Percentiles rank a stretch among this genome's conserved stretches.
These are phyloP conservation scores for Cyclanthera cordifolia DNA, from an alignment of 306 rosid species.

Conservation along the genomic window DNA sequence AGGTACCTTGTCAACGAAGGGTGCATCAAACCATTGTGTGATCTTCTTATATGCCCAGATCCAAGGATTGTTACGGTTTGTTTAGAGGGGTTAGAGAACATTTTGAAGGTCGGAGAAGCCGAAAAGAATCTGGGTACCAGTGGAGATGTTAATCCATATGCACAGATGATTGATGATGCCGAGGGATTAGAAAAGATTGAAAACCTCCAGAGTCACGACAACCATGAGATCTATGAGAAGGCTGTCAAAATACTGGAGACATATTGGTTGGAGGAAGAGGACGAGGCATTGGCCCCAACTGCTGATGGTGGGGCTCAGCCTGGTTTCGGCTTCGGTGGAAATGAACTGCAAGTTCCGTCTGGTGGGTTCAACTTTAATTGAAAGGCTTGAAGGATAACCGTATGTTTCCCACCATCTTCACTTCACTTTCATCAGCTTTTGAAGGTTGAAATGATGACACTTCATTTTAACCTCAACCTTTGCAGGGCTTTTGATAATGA, in stretches of 20 bases:
- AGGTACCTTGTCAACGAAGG: conserved; percentile 62
- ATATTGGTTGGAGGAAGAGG: conserved; percentile 65
- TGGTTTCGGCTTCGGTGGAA: conserved; percentile 46
- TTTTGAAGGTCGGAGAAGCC: conserved; percentile 59
- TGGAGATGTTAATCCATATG: conserved; percentile 54
- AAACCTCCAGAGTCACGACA: conserved; percentile 63
- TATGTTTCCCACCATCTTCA: background rate
- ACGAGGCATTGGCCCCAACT: conserved; percentile 41
- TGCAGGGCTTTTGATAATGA: background rate
- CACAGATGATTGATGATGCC: conserved; percentile 58
- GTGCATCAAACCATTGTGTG: conserved; percentile 58
- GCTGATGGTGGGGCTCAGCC: conserved; percentile 41
- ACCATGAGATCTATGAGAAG: conserved; percentile 63
- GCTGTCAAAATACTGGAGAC: conserved; percentile 61
- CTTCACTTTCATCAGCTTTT: background rate
- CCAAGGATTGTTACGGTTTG: conserved; percentile 64
- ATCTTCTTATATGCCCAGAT: conserved; percentile 62
- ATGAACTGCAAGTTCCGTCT: conserved; percentile 44
- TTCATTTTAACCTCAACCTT: background rate
- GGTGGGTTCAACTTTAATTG: conserved; percentile 69
- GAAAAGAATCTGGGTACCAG: conserved; percentile 43
- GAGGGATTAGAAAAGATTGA: conserved; percentile 62
- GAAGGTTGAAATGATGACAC: background rate
- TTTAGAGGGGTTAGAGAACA: conserved; percentile 55
- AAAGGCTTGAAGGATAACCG: conserved; percentile 19